These are phyloP conservation scores for Beauveria australis DNA, from an alignment of 2,329 filamentous ascomycete species.

Conservation along the genomic window DNA sequence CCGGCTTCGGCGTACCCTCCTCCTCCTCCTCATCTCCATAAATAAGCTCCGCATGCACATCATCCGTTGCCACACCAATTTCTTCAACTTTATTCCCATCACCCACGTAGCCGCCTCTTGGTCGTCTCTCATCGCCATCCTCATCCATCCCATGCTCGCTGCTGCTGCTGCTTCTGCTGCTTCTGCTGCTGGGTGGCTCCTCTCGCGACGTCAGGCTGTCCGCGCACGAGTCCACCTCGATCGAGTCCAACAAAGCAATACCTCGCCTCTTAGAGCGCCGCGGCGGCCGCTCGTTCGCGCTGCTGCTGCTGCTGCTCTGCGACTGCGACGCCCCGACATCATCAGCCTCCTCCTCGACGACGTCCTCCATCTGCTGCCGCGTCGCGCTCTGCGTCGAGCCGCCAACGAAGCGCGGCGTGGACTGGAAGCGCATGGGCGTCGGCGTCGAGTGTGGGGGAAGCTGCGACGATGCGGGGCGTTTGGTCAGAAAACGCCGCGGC, in stretches of 20 bases:
- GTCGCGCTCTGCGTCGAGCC: conserved; percentile 20
- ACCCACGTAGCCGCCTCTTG: background rate
- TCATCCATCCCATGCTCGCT: background rate
- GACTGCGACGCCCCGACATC: conserved; percentile 6
- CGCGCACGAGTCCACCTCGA: conserved; percentile 21
- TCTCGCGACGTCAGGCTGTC: background rate
- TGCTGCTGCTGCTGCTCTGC: background rate
- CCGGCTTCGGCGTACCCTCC: background rate
- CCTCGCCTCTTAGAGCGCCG: conserved; percentile 11
- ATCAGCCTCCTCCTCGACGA: conserved; percentile 27
- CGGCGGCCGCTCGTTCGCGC: conserved; percentile 4
- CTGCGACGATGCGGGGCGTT: conserved; percentile 25
- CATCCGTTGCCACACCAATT: background rate
- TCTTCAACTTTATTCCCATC: conserved; percentile 8
- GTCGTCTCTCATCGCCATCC: too few species aligned
- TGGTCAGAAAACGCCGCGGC: conserved; percentile 30
- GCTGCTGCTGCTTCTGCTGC: background rate
- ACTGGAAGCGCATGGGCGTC: conserved; percentile 25
- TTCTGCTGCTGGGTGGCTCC: background rate
- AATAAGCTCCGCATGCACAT: background rate
- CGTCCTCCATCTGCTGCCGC: conserved; percentile 14
- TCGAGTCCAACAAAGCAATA: conserved; percentile 16
- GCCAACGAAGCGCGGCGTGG: conserved; percentile 29
- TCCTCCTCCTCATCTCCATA: background rate
- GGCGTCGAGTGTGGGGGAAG: conserved; percentile 24